Percentiles rank a stretch among this genome's conserved stretches.
Conservation (phyloP, 805 yeast species). For the Nakazawaea siamensis region DNA sequence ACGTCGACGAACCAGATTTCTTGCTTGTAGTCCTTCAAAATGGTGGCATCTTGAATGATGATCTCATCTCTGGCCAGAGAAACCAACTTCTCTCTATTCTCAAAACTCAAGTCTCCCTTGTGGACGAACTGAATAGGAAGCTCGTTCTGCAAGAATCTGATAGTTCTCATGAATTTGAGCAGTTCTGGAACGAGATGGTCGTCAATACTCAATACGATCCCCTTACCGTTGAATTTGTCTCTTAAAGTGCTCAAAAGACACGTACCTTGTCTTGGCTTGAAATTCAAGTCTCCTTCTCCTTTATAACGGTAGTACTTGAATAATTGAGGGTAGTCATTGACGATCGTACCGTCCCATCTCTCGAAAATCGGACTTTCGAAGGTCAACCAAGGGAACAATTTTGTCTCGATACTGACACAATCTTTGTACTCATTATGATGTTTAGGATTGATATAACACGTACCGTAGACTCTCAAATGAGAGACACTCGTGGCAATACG, state of each 20-base stretch:
- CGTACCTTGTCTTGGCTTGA: not conserved
- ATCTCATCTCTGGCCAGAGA: conserved; percentile 25
- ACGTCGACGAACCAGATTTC: conserved; percentile 26
- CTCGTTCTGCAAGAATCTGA: conserved; percentile 40
- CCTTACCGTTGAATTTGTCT: conserved; percentile 31
- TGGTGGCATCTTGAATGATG: conserved; percentile 11
- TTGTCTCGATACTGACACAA: conserved; percentile 22
- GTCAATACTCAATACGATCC: conserved; percentile 46
- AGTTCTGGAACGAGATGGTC: conserved; percentile 39
- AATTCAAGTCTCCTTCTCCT: conserved; percentile 6
- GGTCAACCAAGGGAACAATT: conserved; percentile 34
- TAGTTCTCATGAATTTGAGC: conserved; percentile 35
- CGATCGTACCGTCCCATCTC: conserved; percentile 27
- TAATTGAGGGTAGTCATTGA: conserved; percentile 22
- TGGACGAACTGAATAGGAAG: conserved; percentile 42
- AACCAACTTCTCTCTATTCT: conserved; percentile 25
- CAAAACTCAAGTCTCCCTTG: conserved; percentile 28
- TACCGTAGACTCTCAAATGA: conserved; percentile 9
- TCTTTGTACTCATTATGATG: not conserved
- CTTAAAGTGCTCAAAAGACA: conserved; percentile 23
- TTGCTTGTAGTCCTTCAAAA: conserved; percentile 17
- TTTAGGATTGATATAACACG: conserved; percentile 3
- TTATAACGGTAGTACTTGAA: conserved; percentile 13
- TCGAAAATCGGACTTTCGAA: conserved; percentile 28
- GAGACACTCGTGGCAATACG: conserved; percentile 4